Evolutionary conservation across 2,329 filamentous ascomycete species (phyloP), one percentile per base, ranked within the genome.

Genomic region (Fusarium sp.): DNA sequence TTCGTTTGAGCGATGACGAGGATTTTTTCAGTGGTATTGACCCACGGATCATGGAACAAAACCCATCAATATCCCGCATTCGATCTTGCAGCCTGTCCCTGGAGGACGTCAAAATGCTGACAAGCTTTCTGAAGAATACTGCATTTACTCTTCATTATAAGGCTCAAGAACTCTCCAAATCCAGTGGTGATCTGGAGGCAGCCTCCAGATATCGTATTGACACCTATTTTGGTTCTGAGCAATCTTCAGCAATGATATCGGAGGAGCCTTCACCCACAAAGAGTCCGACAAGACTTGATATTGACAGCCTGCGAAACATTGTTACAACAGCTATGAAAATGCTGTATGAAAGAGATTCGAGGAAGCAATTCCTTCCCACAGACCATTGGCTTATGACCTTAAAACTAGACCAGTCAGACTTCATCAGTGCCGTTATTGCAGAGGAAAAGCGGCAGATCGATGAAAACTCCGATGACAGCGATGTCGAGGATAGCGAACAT

Each of bases 1-100:
- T 98, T 17, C 93, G 96, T 75, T 90, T 98, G 38, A 97, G 95
- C 79, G 96, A 99, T 75, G 96, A 99, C 71, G 95, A 98, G 73
- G 96, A 99, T 76, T 99, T 99, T 79, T 92, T 97, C 69, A 88
- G 90, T 62, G 86, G 87, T 61, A 83, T 88, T 68, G 83, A 81
- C 42, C 83, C 85, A 31, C 73, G 77, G 59, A 64, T 80, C 35
- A 73, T 83, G 25, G 80, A 81, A n/a, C 79, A 75, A 25, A 81
- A 79, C 52, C 83, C 79, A 33, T 83, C 80, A 29, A 84, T 76
- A 61, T 87, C 85, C 56, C 86, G 84, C 58, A 86, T 87, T 71
- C 86, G 85, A 80, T 85, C 83, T 68, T 92, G 93, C 79, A 91
- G 93, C 47, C 85, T 98, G 10, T 88, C 90, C 2, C 82, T 95